Evolutionary conservation across 2,329 filamentous ascomycete species (phyloP), one percentile per base, ranked within the genome.

Genomic region (Grosmannia huntii): DNA sequence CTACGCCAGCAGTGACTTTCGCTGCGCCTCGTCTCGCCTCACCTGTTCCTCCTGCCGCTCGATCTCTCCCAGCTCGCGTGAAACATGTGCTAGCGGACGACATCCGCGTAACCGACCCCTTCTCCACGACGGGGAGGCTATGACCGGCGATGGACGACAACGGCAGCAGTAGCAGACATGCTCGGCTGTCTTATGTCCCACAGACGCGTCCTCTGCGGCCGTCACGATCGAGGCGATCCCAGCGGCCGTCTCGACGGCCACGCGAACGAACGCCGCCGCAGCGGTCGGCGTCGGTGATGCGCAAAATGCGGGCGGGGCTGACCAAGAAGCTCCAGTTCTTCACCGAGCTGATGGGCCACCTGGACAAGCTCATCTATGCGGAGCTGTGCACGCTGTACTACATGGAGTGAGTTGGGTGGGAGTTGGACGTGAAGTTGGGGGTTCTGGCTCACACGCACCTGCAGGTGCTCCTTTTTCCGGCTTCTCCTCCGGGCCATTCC

Each of bases 341-440:
- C 64, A 80, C 75, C 48, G 77, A 83, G 63, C 73, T 87, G 60
- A 78, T 84, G 64, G 74, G 75, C 65, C 81, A 76, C 61, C 72
- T 87, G 60, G 84, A 87, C 71, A 77, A 79, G 65, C 66, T 86
- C 52, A 78, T 85, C 54, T 84, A 83, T 68, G 80, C 78, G 48
- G 82, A 87, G 72, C 72, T 87, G 59, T 84, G 81, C 65, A 76
- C 79, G 50, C 65, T 87, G 64, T 87, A 87, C 68, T 87, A 86
- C 68, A 82, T 87, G 79, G 84, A 87, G 84, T 87, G 74, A 58
- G 78, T 68, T n/a, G n/a, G n/a, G n/a, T n/a, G n/a, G n/a, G n/a
- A n/a, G n/a, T n/a, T n/a, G n/a, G n/a, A n/a, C n/a, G n/a, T n/a
- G n/a, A n/a, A n/a, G n/a, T n/a, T n/a, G n/a, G n/a, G n/a, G n/a